These are phyloP conservation scores for Bonia amplexicaulis DNA, from an alignment of 176 grass and related monocot genomes.

Conservation along the genomic window DNA sequence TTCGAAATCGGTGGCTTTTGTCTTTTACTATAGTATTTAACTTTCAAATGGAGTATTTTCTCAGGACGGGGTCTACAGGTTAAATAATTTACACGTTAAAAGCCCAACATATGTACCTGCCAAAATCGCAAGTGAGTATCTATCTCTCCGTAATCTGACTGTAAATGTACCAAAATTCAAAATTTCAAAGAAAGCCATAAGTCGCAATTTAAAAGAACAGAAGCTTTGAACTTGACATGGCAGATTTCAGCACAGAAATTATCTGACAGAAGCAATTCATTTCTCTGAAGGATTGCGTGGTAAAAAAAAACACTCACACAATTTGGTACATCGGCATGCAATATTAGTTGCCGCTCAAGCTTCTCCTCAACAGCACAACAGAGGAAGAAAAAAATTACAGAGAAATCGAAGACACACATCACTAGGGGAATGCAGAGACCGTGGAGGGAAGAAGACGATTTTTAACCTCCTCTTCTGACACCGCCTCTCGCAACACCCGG, in stretches of 20 bases:
- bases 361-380: not conserved
- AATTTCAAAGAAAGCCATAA: too few relatives aligned
- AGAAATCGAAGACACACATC: conserved; percentile 4
- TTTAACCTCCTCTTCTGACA: conserved; percentile 42
- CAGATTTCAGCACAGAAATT: not conserved
- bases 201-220: too few relatives aligned
- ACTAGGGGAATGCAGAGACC: conserved; percentile 20
- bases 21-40: too few relatives aligned
- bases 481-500: conserved; percentile 41
- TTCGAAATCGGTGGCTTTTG: too few relatives aligned
- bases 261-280: not conserved
- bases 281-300: conserved; percentile 6
- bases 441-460: conserved; percentile 40
- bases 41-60: too few relatives aligned
- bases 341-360: not conserved
- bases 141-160: too few relatives aligned
- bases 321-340: conserved; percentile 6
- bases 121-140: too few relatives aligned
- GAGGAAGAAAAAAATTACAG: not conserved
- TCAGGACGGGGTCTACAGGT: too few relatives aligned
- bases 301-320: conserved; percentile 26
- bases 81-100: too few relatives aligned
- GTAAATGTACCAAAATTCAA: too few relatives aligned
- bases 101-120: too few relatives aligned
- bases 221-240: not conserved